phyloP scores from a whole-genome alignment of 1,284 basidiomycete species.

The Naganishia sp. region DNA sequence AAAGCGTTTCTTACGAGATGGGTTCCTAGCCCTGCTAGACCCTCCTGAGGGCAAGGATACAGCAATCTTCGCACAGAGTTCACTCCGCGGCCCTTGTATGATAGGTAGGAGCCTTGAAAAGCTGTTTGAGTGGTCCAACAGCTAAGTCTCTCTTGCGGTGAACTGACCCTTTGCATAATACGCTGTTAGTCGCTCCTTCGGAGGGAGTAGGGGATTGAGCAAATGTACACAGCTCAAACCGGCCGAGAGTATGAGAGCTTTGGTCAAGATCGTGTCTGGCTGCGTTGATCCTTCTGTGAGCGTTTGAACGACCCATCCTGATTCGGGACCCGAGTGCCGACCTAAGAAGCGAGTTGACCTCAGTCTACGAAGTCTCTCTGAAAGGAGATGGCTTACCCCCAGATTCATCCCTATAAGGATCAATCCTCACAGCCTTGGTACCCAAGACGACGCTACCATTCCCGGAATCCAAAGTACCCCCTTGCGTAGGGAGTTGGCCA shows the following conservation, averaged over 20 bases:
- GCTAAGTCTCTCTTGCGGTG: too few species aligned
- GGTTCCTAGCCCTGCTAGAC: slow-evolving; percentile 71
- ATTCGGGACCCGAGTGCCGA: slow-evolving; percentile 34
- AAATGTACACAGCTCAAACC: slow-evolving; percentile 75
- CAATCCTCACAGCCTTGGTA: slow-evolving; percentile 85
- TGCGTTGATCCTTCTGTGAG: slow-evolving; percentile 39
- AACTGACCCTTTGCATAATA: slow-evolving; percentile 66
- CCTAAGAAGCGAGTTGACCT: background rate
- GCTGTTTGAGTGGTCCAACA: slow-evolving; percentile 30
- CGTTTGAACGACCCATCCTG: slow-evolving; percentile 62
- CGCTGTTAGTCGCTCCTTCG: slow-evolving; percentile 62
- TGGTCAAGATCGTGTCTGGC: slow-evolving; percentile 74
- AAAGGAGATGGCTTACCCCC: slow-evolving; percentile 37
- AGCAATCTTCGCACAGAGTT: slow-evolving; percentile 71
- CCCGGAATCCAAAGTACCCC: slow-evolving; percentile 28
- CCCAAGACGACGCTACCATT: slow-evolving; percentile 70
- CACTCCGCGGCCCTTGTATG: slow-evolving; percentile 74
- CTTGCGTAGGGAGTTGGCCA: slow-evolving; percentile 40
- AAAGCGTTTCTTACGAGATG: slow-evolving; percentile 61
- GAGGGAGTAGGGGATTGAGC: slow-evolving; percentile 68
- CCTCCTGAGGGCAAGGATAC: slow-evolving; percentile 79
- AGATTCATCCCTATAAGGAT: slow-evolving; percentile 58
- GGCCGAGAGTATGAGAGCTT: slow-evolving; percentile 81
- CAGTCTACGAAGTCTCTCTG: background rate
- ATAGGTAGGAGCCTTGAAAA: slow-evolving; percentile 70